phyloP scores from a whole-genome alignment of 495 filamentous ascomycete genomes.

The Lasiosphaeriaceae sp. region DNA sequence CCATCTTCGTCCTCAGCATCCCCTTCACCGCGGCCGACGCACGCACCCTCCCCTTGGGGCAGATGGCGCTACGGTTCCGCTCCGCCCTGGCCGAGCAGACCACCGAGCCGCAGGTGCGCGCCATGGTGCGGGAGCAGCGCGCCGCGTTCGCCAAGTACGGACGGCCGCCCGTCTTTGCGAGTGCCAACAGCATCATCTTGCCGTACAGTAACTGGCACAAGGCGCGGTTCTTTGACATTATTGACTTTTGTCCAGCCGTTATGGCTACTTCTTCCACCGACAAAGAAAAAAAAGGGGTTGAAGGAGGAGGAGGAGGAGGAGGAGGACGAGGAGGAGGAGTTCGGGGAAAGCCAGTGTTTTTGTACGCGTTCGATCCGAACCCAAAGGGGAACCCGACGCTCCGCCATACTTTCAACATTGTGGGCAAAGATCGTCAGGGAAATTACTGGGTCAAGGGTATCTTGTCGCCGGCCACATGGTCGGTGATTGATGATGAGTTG shows the following conservation, averaged over 20 bases:
- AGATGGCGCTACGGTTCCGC: constrained; percentile 33
- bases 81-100: constrained; percentile 39
- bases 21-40: neutral
- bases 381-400: constrained; percentile 13
- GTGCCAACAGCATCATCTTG: constrained; percentile 31
- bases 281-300: neutral
- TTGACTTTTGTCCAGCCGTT: constrained; percentile 43
- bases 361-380: neutral
- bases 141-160: constrained; percentile 9
- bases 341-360: constrained; percentile 14
- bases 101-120: constrained; percentile 41
- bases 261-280: constrained; percentile 12
- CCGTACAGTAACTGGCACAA: constrained; percentile 47
- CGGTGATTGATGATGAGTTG: constrained; percentile 25
- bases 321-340: neutral
- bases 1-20: neutral
- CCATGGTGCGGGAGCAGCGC: constrained; percentile 21
- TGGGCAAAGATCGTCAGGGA: constrained; percentile 43
- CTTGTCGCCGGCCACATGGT: constrained; percentile 24
- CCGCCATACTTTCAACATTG: constrained; percentile 26
- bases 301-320: neutral
- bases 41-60: constrained; percentile 4
- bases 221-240: constrained; percentile 38
- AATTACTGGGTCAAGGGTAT: constrained; percentile 43
- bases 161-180: constrained; percentile 30